phyloP scores from a whole-genome alignment of 805 yeast genomes.

The Sugiyamaella americana region DNA sequence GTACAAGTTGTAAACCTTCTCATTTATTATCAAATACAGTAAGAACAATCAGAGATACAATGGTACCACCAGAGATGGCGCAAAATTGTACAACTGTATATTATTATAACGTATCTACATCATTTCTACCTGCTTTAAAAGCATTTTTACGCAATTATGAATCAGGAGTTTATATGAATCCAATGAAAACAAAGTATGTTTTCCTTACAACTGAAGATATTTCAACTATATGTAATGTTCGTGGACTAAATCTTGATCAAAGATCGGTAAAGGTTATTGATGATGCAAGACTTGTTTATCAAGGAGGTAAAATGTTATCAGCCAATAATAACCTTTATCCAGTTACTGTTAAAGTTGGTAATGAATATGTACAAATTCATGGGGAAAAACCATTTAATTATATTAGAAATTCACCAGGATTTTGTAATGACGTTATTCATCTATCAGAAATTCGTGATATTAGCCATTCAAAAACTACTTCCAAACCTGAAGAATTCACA shows the following conservation, averaged over 20 bases:
- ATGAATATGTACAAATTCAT: constrained; percentile 54
- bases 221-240: constrained; percentile 34
- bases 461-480: constrained; percentile 31
- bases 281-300: constrained; percentile 16
- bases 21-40: constrained; percentile 30
- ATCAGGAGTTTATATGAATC: constrained; percentile 20
- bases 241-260: constrained; percentile 39
- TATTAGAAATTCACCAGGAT: constrained; percentile 17
- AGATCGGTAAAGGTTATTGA: constrained; percentile 36
- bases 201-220: constrained; percentile 47
- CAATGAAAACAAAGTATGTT: constrained; percentile 29
- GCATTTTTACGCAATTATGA: constrained; percentile 21
- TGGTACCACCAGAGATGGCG: constrained; percentile 48
- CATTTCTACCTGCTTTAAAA: constrained; percentile 26
- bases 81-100: constrained; percentile 49
- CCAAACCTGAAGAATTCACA: constrained; percentile 42
- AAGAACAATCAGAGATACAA: constrained; percentile 33
- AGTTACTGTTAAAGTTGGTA: constrained; percentile 62
- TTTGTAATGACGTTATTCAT: constrained; percentile 34
- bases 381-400: constrained; percentile 16
- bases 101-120: constrained; percentile 39
- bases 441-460: constrained; percentile 39
- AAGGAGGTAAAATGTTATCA: constrained; percentile 1
- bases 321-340: constrained; percentile 46
- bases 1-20: constrained; percentile 49